Evolutionary conservation across 73 alveolate genomes (phyloP).

Genomic region (Blepharisma japonicum): DNA sequence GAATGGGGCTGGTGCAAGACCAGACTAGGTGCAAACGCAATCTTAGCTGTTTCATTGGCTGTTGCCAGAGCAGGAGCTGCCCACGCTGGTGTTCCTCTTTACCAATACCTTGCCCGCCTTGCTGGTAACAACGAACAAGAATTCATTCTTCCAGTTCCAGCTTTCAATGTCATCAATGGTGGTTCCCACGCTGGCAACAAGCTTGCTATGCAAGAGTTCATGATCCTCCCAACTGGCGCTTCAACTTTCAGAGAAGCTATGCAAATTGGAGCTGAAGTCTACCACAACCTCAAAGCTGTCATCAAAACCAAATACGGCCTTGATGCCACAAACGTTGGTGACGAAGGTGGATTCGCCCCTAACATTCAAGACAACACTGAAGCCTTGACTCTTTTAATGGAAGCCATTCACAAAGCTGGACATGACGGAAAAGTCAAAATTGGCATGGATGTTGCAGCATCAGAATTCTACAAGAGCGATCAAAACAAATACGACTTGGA

Average conservation of each 20-base stretch:
- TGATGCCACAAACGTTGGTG: slow-evolving; percentile 97
- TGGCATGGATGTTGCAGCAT: slow-evolving; percentile 97
- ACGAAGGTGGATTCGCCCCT: slow-evolving; percentile 98
- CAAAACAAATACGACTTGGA: slow-evolving; percentile 83
- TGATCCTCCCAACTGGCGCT: slow-evolving; percentile 93
- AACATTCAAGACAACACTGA: slow-evolving; percentile 86
- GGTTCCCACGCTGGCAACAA: slow-evolving; percentile 96
- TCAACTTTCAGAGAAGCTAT: slow-evolving; percentile 78
- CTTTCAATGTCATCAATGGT: slow-evolving; percentile 96
- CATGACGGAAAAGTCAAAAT: slow-evolving; percentile 91
- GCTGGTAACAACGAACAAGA: slow-evolving; percentile 86
- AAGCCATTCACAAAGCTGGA: slow-evolving; percentile 93
- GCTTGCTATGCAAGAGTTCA: slow-evolving; percentile 88
- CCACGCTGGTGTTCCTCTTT: slow-evolving; percentile 75
- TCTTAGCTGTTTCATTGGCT: slow-evolving; percentile 93
- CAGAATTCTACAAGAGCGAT: slow-evolving; percentile 88
- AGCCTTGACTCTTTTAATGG: slow-evolving; percentile 79
- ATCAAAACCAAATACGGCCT: slow-evolving; percentile 90
- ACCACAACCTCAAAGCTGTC: slow-evolving; percentile 75
- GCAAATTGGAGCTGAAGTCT: slow-evolving; percentile 82
- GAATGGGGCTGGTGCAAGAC: slow-evolving; percentile 96
- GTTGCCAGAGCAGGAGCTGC: slow-evolving; percentile 95
- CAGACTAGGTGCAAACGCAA: slow-evolving; percentile 91
- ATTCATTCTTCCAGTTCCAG: slow-evolving; percentile 94
- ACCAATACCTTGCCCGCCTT: slow-evolving; percentile 64